These are phyloP conservation scores for Colletotrichum chrysophilum DNA, from an alignment of 2,329 filamentous ascomycete species.

Conservation along the genomic window DNA sequence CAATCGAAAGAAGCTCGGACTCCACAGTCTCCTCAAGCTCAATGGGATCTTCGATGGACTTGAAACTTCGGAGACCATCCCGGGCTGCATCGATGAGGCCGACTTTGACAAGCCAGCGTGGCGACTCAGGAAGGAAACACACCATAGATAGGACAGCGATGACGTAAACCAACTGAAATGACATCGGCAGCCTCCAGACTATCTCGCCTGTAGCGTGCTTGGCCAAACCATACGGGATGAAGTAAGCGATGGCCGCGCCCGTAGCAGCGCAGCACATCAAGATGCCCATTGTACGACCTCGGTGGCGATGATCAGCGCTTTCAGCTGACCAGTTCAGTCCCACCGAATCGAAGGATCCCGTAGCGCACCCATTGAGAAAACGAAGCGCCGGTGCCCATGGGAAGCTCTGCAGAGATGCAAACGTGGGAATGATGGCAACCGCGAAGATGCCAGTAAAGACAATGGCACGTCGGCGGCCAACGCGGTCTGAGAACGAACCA, in stretches of 20 bases:
- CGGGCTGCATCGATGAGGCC: not conserved
- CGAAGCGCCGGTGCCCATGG: not conserved
- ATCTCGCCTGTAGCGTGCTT: not conserved
- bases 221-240: not conserved
- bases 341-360: not conserved
- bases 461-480: not conserved
- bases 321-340: not conserved
- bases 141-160: not conserved
- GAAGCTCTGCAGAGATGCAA: not conserved
- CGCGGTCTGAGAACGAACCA: not conserved
- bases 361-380: not conserved
- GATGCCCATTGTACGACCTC: not conserved
- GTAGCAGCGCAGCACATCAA: not conserved
- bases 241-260: not conserved
- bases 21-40: not conserved
- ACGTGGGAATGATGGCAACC: not conserved
- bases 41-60: not conserved
- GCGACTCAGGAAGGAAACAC: not conserved
- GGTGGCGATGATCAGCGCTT: not conserved
- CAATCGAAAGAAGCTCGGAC: not conserved
- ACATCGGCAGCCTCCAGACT: not conserved
- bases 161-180: not conserved
- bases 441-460: not conserved
- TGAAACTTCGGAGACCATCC: not conserved
- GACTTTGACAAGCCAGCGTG: not conserved